phyloP scores from a whole-genome alignment of 768 basidiomycete genomes.

The Tricholoma matsutake region DNA sequence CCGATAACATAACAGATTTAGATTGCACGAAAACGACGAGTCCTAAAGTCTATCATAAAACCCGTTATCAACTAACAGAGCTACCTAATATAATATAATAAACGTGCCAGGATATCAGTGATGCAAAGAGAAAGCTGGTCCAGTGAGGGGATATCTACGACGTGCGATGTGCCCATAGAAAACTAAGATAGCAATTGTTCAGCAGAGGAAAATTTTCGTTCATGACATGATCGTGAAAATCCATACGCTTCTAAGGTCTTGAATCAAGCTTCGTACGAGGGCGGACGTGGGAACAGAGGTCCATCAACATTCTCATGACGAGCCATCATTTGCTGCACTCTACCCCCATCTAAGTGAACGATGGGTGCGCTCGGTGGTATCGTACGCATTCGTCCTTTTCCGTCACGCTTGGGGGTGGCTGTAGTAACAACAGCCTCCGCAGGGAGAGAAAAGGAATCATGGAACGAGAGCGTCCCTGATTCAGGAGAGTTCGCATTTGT shows the following conservation, averaged over 20 bases:
- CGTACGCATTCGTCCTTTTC: constrained; percentile 21
- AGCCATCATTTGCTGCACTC: constrained; percentile 18
- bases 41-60: too few relatives aligned
- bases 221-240: background rate
- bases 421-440: background rate
- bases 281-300: constrained; percentile 7
- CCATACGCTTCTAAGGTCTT: background rate
- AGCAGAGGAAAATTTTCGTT: constrained; percentile 1
- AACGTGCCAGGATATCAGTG: background rate
- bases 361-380: constrained; percentile 30
- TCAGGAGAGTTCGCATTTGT: constrained; percentile 29
- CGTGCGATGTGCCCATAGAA: background rate
- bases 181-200: background rate
- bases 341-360: constrained; percentile 39
- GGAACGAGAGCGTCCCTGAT: constrained; percentile 5
- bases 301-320: background rate
- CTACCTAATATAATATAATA: background rate
- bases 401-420: constrained; percentile 17
- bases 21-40: too few relatives aligned
- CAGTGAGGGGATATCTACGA: background rate
- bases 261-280: constrained; percentile 14
- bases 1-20: too few relatives aligned
- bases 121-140: background rate
- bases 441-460: background rate
- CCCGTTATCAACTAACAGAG: background rate